These are phyloP conservation scores for Leccinum angustisporum DNA, from an alignment of 1,284 basidiomycete species.

Conservation along the genomic window DNA sequence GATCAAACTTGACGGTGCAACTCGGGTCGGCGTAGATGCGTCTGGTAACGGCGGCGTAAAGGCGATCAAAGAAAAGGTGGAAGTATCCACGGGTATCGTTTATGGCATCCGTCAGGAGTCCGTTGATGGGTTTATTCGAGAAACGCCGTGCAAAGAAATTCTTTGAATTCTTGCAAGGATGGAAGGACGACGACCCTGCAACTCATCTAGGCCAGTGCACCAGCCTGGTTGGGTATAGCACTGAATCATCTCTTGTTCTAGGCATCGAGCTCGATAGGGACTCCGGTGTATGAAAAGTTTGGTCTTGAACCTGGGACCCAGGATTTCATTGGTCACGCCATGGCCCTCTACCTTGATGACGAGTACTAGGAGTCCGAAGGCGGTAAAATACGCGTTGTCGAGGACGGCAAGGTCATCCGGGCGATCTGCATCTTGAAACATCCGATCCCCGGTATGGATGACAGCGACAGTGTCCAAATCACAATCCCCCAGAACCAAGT, in stretches of 20 bases:
- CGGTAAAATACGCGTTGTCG: constrained; percentile 84
- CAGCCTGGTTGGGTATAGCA: not conserved
- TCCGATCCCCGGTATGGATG: constrained; percentile 96
- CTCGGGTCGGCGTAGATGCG: constrained; percentile 71
- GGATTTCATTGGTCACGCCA: constrained; percentile 99
- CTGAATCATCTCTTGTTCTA: constrained; percentile 33
- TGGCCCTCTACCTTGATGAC: constrained; percentile 98
- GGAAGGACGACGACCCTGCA: constrained; percentile 91
- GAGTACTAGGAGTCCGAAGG: constrained; percentile 68
- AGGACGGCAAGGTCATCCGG: constrained; percentile 93
- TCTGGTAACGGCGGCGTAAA: constrained; percentile 68
- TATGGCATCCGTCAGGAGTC: constrained; percentile 86
- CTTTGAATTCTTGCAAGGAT: constrained; percentile 95
- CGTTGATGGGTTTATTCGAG: constrained; percentile 98
- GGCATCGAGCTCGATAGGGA: constrained; percentile 85
- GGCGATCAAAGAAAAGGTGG: constrained; percentile 53
- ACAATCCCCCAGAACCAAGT: constrained; percentile 99
- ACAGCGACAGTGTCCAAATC: constrained; percentile 93
- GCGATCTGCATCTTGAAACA: constrained; percentile 99
- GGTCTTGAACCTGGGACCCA: constrained; percentile 96
- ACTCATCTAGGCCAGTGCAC: constrained; percentile 85
- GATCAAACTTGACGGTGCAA: constrained; percentile 53
- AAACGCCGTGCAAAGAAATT: constrained; percentile 98
- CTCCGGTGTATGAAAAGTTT: constrained; percentile 92
- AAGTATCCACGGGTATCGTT: constrained; percentile 77